These are phyloP conservation scores for Phlebopus sp. DNA, from an alignment of 1,284 basidiomycete species.

Conservation along the genomic window DNA sequence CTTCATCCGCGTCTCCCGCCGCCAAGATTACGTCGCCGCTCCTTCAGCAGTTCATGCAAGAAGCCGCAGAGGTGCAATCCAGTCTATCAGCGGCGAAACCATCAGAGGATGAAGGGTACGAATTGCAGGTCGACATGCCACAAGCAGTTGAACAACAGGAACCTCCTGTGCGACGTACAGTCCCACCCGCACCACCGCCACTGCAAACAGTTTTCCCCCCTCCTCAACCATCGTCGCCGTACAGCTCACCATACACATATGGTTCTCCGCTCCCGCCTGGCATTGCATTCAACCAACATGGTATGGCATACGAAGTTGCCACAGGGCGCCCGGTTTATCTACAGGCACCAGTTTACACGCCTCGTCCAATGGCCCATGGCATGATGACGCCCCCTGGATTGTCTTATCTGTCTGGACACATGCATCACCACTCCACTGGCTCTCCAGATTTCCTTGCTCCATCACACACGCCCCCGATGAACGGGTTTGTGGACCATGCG, in stretches of 20 bases:
- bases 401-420: conserved; percentile 43
- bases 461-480: conserved; percentile 54
- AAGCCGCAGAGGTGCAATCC: conserved; percentile 9
- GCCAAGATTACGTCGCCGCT: conserved; percentile 6
- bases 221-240: conserved; percentile 55
- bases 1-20: conserved; percentile 9
- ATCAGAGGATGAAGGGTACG: conserved; percentile 26
- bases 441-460: conserved; percentile 61
- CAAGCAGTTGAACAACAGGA: conserved; percentile 21
- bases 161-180: conserved; percentile 17
- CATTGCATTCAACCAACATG: conserved; percentile 67
- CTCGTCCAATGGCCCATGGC: conserved; percentile 57
- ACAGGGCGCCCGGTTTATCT: conserved; percentile 76
- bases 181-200: conserved; percentile 47
- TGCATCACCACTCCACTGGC: conserved; percentile 53
- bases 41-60: conserved; percentile 7
- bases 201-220: conserved; percentile 59
- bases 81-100: conserved; percentile 5
- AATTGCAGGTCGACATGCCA: conserved; percentile 31
- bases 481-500: conserved; percentile 58
- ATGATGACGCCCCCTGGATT: conserved; percentile 44
- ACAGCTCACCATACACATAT: conserved; percentile 62
- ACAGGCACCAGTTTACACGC: conserved; percentile 60
- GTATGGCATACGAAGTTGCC: conserved; percentile 73
- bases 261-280: conserved; percentile 66